Base-by-base conservation (phyloP, 2,329 filamentous ascomycete genomes). In the Aspergillaceae sp. region DNA sequence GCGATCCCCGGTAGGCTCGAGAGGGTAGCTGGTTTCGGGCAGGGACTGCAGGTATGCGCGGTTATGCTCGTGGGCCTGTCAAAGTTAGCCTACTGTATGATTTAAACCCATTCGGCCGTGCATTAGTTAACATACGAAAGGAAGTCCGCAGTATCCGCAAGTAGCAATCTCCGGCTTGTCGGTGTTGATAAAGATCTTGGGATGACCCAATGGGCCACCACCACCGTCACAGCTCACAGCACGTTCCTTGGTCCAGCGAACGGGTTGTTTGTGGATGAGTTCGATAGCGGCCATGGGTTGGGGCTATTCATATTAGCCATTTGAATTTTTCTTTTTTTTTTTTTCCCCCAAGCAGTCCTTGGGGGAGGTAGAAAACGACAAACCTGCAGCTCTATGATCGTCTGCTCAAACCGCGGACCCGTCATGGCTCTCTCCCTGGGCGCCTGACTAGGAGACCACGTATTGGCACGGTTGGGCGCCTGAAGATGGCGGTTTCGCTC, bases 381-480 rank as follows among this genome's bases (percentile, higher is more conserved):
- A 75, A 96, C 91, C 86, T 98, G 92, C 56, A 84, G 73, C 58
- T 84, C 81, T 72, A 97, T 91, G 62, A 94, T 87, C 32, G 88
- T 97, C 80, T 97, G 91, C 76, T 98, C 92, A 63, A 98, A 98
- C 58, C 91, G 78, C 54, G 92, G 92, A 37, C 92, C 92, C 37
- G 82, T 82, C 91, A 98, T 98, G 44, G 89, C 92, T 68, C 82
- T 71, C 45, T 80, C 78, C 60, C 91, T 78, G 35, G 88, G 82
- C 68, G 81, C 80, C 77, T 98, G 92, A 72, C 82, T 94, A 62
- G 80, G 74, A 51, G 87, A 88, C 92, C 92, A 98, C 49, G 87
- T 78, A 4, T 71, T 79, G 49, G 75, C 71, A 52, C 89, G 81
- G 75, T 98, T 98, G 26, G 92, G 92, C 30, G 91, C 87, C 74